Conservation (phyloP, 306 rosid genomes). For the Lotus japonicus region DNA sequence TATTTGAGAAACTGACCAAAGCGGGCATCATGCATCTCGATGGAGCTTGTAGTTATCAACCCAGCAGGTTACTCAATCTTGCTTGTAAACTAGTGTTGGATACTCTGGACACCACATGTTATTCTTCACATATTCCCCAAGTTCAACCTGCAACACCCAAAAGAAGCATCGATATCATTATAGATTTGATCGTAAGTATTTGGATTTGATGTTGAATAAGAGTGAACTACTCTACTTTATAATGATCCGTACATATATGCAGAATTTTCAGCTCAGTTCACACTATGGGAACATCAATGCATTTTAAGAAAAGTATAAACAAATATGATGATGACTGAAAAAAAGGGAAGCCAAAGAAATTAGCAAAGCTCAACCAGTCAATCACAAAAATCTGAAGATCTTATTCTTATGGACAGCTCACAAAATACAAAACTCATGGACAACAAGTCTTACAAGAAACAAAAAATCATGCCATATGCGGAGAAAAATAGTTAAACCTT, state of each 20-base stretch:
- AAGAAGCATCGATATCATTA: background rate
- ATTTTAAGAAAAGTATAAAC: background rate
- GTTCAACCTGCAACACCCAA: constrained; percentile 61
- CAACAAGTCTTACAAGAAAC: background rate
- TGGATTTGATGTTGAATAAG: background rate
- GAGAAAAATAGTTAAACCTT: background rate
- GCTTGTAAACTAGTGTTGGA: constrained; percentile 68
- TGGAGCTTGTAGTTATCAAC: background rate
- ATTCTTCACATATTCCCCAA: constrained; percentile 51
- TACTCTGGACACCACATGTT: constrained; percentile 95
- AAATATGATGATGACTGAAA: background rate
- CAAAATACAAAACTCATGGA: background rate
- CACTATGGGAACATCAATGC: background rate
- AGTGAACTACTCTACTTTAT: constrained; percentile 5
- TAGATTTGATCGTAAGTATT: background rate
- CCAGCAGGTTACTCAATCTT: constrained; percentile 39
- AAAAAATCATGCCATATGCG: background rate
- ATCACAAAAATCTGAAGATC: background rate
- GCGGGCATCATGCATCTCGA: background rate
- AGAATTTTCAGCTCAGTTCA: background rate
- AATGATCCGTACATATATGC: background rate
- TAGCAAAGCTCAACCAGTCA: background rate
- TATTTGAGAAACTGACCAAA: background rate
- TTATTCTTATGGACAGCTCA: background rate
- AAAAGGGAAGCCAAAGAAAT: background rate